phyloP scores from a whole-genome alignment of 345 rosid species.

The Chamaenerion angustifolium region DNA sequence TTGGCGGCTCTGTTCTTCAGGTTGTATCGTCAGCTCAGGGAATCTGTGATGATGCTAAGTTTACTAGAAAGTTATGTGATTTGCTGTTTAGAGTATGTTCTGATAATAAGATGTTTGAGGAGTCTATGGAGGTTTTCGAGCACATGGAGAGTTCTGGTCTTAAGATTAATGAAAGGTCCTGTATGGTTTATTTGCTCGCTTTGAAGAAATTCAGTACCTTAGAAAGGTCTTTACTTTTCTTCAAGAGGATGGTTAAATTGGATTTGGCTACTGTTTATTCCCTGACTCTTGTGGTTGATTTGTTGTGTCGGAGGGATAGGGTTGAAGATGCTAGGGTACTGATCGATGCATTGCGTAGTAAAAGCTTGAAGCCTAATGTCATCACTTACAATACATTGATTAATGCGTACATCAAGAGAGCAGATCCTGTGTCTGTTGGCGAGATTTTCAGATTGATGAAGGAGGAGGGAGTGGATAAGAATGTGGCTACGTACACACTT shows the following conservation, averaged over 20 bases:
- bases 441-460: constrained; percentile 52
- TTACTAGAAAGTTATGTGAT: constrained; percentile 40
- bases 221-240: constrained; percentile 37
- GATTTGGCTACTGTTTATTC: constrained; percentile 44
- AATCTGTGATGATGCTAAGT: constrained; percentile 13
- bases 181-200: constrained; percentile 56
- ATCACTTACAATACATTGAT: constrained; percentile 59
- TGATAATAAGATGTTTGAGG: constrained; percentile 43
- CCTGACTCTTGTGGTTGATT: constrained; percentile 51
- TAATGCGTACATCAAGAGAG: constrained; percentile 38
- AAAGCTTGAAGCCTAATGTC: constrained; percentile 52
- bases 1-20: constrained; percentile 18
- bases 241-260: constrained; percentile 37
- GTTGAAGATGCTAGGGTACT: constrained; percentile 36
- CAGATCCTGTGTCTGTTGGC: constrained; percentile 31
- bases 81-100: constrained; percentile 58
- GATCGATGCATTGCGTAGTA: constrained; percentile 24
- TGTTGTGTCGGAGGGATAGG: constrained; percentile 48
- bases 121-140: constrained; percentile 40
- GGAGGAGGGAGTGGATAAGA: constrained; percentile 31
- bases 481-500: constrained; percentile 48
- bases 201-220: constrained; percentile 33
- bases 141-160: constrained; percentile 37
- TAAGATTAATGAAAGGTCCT: constrained; percentile 53
- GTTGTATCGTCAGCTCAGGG: constrained; percentile 23